Percentiles rank a stretch among this genome's conserved stretches.
phyloP scores from a whole-genome alignment of 768 basidiomycete species.

The Kwoniella bestiolae region DNA sequence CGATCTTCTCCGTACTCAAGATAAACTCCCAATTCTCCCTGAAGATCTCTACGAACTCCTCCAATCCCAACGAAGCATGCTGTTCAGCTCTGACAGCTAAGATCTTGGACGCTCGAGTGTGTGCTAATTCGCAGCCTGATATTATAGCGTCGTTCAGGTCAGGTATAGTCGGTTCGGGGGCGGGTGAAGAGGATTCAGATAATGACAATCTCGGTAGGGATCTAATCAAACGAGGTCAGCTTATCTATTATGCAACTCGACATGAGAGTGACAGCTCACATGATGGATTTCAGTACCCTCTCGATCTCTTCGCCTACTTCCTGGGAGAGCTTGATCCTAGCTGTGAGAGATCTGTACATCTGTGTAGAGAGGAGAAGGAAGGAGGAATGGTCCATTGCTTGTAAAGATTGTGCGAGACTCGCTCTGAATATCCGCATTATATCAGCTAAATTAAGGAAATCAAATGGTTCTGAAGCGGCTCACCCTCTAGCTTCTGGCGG shows the following conservation, averaged over 20 bases:
- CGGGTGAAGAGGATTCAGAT: constrained; percentile 11
- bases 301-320: constrained; percentile 59
- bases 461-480: neutral
- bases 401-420: constrained; percentile 65
- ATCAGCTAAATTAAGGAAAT: neutral
- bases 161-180: constrained; percentile 36
- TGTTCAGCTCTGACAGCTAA: constrained; percentile 75
- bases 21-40: constrained; percentile 88
- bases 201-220: constrained; percentile 17
- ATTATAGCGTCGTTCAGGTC: constrained; percentile 78
- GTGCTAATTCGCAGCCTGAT: constrained; percentile 81
- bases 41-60: constrained; percentile 79
- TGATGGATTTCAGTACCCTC: constrained; percentile 28
- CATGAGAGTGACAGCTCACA: constrained; percentile 26
- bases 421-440: constrained; percentile 23
- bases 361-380: constrained; percentile 68
- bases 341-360: constrained; percentile 69
- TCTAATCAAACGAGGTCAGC: constrained; percentile 8
- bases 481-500: constrained; percentile 51
- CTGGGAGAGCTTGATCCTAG: constrained; percentile 71
- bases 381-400: constrained; percentile 69
- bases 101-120: constrained; percentile 79
- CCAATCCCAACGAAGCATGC: constrained; percentile 72
- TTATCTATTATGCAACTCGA: neutral
- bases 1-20: constrained; percentile 80